phyloP scores from a whole-genome alignment of 2,329 filamentous ascomycete species.

The Tolypocladium album region DNA sequence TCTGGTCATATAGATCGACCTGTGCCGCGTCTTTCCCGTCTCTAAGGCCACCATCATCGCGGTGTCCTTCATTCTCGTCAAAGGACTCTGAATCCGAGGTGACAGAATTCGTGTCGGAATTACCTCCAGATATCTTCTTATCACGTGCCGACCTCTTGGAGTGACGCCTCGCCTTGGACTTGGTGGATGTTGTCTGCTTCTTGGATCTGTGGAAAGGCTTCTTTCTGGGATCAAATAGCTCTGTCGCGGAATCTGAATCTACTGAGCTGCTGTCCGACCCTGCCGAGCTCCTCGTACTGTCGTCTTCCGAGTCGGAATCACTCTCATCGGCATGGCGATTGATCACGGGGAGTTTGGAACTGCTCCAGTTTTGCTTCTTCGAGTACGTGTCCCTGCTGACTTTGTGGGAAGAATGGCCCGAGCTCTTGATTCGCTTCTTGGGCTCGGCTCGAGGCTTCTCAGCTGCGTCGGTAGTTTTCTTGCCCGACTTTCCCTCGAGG shows the following conservation, averaged over 20 bases:
- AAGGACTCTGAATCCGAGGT: background rate
- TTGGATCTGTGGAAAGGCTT: background rate
- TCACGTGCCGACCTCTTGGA: background rate
- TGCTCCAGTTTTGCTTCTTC: slow-evolving; percentile 7
- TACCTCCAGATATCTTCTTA: background rate
- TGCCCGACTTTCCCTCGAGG: background rate
- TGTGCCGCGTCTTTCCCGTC: slow-evolving; percentile 1
- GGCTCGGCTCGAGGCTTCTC: slow-evolving; percentile 5
- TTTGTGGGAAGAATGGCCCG: background rate
- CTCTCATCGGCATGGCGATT: background rate
- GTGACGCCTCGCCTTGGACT: background rate
- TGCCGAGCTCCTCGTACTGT: background rate
- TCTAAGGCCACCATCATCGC: background rate
- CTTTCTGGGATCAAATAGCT: background rate
- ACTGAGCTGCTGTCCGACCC: background rate
- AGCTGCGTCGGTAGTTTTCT: background rate
- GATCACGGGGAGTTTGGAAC: slow-evolving; percentile 1
- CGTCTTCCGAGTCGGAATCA: slow-evolving; percentile 2
- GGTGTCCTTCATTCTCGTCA: slow-evolving; percentile 1
- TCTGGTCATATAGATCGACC: slow-evolving; percentile 9
- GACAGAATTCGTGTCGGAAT: background rate
- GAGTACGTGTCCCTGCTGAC: background rate
- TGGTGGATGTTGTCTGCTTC: background rate
- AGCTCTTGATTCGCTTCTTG: slow-evolving; percentile 1
- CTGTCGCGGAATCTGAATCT: slow-evolving; percentile 5